Conservation (phyloP, 805 yeast genomes). For the Ogataea neopini region DNA sequence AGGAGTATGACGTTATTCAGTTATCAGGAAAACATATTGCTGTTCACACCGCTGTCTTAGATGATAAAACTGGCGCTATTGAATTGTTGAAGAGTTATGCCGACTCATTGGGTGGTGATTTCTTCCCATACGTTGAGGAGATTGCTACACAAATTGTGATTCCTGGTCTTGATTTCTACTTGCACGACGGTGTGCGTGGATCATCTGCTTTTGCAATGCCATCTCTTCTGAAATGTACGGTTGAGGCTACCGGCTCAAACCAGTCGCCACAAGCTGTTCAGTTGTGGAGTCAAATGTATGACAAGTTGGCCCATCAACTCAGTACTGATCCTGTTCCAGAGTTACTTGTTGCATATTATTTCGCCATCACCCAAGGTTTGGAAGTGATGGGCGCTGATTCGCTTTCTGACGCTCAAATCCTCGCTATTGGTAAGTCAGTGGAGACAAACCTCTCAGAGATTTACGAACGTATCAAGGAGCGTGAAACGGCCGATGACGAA, state of each 20-base stretch:
- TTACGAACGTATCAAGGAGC: slow-evolving; percentile 65
- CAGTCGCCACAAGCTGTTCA: slow-evolving; percentile 58
- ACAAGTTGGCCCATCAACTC: slow-evolving; percentile 66
- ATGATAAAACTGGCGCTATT: slow-evolving; percentile 91
- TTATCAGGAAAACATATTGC: slow-evolving; percentile 91
- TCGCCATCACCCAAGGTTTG: slow-evolving; percentile 66
- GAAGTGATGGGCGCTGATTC: slow-evolving; percentile 66
- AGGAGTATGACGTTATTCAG: slow-evolving; percentile 94
- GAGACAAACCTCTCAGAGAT: slow-evolving; percentile 64
- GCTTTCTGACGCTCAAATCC: slow-evolving; percentile 55
- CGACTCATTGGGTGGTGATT: slow-evolving; percentile 75
- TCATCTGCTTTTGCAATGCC: slow-evolving; percentile 88
- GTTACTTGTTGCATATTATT: slow-evolving; percentile 73
- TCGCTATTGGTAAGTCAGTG: slow-evolving; percentile 58
- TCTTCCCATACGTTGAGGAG: slow-evolving; percentile 80
- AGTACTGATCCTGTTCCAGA: slow-evolving; percentile 83
- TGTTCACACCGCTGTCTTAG: slow-evolving; percentile 90
- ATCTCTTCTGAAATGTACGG: slow-evolving; percentile 64
- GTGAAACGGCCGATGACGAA: slow-evolving; percentile 79
- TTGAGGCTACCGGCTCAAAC: slow-evolving; percentile 53
- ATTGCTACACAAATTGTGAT: slow-evolving; percentile 75
- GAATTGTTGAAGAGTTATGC: slow-evolving; percentile 86
- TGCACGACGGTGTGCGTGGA: slow-evolving; percentile 92
- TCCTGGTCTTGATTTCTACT: slow-evolving; percentile 87
- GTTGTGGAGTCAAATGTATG: slow-evolving; percentile 71